Evolutionary conservation across 2,329 filamentous ascomycete genomes (phyloP).

Genomic region (Fusarium circinatum): DNA sequence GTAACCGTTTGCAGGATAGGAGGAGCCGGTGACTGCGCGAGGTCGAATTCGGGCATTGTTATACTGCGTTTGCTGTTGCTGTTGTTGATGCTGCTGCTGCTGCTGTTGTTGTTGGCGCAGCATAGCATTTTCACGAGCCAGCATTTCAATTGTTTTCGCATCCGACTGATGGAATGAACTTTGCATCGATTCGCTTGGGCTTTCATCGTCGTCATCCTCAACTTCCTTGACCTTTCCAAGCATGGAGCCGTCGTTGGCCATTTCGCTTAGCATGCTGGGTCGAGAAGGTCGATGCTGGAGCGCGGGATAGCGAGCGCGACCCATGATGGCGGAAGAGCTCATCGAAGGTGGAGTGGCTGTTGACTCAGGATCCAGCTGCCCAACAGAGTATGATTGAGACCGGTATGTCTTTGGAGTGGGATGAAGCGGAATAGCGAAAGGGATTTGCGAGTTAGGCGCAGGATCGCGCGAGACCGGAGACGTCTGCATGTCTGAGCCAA

Average conservation of each 20-base stretch:
- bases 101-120: conserved; percentile 56
- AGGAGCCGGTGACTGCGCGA: conserved; percentile 65
- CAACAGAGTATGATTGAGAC: conserved; percentile 96
- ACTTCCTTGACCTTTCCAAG: conserved; percentile 77
- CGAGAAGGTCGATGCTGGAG: conserved; percentile 85
- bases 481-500: conserved; percentile 61
- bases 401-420: conserved; percentile 93
- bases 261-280: conserved; percentile 79
- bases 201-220: conserved; percentile 73
- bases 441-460: conserved; percentile 73
- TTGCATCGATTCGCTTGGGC: conserved; percentile 59
- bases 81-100: neutral
- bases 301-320: conserved; percentile 70
- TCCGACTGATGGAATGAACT: conserved; percentile 66
- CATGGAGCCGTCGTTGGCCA: conserved; percentile 70
- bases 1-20: conserved; percentile 68
- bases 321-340: conserved; percentile 60
- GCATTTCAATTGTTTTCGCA: conserved; percentile 70
- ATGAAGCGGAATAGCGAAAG: conserved; percentile 87
- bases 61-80: conserved; percentile 62
- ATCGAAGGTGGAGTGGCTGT: conserved; percentile 51
- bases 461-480: conserved; percentile 64
- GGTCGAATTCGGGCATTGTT: conserved; percentile 66
- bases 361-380: conserved; percentile 81
- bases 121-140: conserved; percentile 71